Evolutionary conservation across 2,329 filamentous ascomycete genomes (phyloP), one percentile per base, ranked within the genome.

Genomic region (Coniella vitis): DNA sequence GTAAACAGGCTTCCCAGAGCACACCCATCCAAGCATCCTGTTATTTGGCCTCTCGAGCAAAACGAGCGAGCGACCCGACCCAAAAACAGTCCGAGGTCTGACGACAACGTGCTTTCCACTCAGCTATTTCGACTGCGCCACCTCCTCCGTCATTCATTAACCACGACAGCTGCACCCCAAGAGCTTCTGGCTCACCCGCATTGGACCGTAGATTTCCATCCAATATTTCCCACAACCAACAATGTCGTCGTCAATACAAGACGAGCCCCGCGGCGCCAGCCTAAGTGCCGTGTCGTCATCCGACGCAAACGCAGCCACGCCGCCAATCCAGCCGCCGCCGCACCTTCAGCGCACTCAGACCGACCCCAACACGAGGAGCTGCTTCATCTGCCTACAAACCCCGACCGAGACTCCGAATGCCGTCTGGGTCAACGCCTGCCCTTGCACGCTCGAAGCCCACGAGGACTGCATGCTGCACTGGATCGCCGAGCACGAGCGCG

Each of bases 391-490:
- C 61, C 71, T 83, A 25, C 73, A 71, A 54, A 79, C 79, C 43
- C 70, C 81, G 54, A 69, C 69, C 21, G 73, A 79, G 35, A 66
- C 63, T 9, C 71, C 75, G 4, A 60, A 61, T 16, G 63, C 68
- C 39, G 65, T 71, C 47, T 98, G 93, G 91, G 83, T 88, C 38
- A 87, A 86, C 47, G 90, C 93, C 2, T 98, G 93, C 63, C 86
- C 85, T 0, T 98, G 93, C 67, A 90, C 87, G 12, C 75, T 98
- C 35, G 87, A 87, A 48, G 93, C 90, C 1, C 93, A 98, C 64
- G 90, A 97, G 64, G 79, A 82, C 52, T 95, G 90, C 63, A 76
- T 97, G 56, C 74, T 97, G 35, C 86, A 89, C 60, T 98, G 90
- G 90, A 85, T 97, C 16, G 85, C 87, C n/a, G 89, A 95, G 62